Conservation (phyloP, 2,329 filamentous ascomycete genomes). For the Diaporthe amygdali region DNA sequence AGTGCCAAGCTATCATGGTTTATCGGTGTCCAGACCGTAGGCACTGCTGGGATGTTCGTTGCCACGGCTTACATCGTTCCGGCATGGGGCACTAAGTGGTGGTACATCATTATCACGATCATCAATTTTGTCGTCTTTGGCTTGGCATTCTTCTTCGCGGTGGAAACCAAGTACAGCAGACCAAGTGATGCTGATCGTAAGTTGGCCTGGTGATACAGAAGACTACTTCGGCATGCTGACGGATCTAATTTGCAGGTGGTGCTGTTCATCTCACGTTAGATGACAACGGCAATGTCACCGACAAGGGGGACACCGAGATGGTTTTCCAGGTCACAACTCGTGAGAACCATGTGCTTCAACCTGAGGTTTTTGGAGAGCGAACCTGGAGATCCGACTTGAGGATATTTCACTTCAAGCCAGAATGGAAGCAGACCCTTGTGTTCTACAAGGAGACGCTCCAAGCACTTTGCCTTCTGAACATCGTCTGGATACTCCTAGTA, state of each 20-base stretch:
- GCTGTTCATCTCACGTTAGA: neutral
- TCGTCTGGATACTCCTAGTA: neutral
- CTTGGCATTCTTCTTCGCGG: neutral
- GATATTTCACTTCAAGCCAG: neutral
- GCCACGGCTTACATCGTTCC: neutral
- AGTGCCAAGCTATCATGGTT: neutral
- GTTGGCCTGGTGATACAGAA: neutral
- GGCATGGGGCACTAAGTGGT: neutral
- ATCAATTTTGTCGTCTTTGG: neutral
- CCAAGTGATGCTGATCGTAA: neutral
- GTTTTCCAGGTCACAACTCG: neutral
- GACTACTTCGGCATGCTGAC: no score
- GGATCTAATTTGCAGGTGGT: neutral
- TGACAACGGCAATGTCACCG: neutral
- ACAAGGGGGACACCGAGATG: neutral
- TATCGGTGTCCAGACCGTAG: neutral
- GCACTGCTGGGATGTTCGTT: neutral
- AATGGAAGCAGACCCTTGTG: neutral
- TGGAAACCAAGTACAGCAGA: neutral
- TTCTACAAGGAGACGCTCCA: neutral
- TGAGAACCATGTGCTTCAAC: neutral
- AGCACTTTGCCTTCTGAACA: neutral
- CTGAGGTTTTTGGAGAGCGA: neutral
- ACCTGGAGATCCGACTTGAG: neutral
- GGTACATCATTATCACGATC: slow-evolving; percentile 2